Evolutionary conservation across 768 basidiomycete species (phyloP).

Genomic region (Termitomyces sp.): DNA sequence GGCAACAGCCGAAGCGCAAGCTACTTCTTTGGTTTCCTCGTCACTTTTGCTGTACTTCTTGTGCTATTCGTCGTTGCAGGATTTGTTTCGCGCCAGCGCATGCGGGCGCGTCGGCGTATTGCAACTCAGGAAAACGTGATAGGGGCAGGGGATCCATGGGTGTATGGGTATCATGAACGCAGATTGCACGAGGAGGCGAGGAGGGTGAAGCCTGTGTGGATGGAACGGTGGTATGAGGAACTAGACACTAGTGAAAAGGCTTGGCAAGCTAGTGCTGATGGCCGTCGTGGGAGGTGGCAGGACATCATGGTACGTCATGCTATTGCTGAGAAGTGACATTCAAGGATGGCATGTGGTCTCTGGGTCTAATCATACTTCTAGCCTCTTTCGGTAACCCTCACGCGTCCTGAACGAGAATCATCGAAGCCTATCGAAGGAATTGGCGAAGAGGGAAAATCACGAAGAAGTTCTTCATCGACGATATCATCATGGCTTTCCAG

Average conservation of each 20-base stretch:
- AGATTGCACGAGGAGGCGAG: not conserved
- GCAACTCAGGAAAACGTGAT: not conserved
- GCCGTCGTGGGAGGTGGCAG: not conserved
- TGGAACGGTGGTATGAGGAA: constrained; percentile 12
- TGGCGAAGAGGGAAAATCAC: not conserved
- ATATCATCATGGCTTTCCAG: constrained; percentile 9
- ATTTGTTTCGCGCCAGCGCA: constrained; percentile 38
- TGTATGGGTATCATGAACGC: constrained; percentile 9
- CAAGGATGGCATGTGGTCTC: not conserved
- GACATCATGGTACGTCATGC: constrained; percentile 11
- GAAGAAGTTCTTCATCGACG: constrained; percentile 2
- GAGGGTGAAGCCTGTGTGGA: constrained; percentile 9
- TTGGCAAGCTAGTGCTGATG: not conserved
- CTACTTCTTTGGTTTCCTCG: constrained; percentile 50
- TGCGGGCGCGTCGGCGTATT: constrained; percentile 21
- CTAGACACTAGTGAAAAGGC: not conserved
- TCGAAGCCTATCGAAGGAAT: not conserved
- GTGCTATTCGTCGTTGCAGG: constrained; percentile 49
- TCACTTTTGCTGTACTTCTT: constrained; percentile 41
- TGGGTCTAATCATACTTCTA: not conserved
- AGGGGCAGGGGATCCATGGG: constrained; percentile 15
- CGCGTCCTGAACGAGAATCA: not conserved
- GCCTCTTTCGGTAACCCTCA: constrained; percentile 9
- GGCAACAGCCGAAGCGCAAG: constrained; percentile 27
- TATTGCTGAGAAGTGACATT: not conserved